Evolutionary conservation across 1,284 basidiomycete species (phyloP).

Genomic region (Sanghuangporus baumii): DNA sequence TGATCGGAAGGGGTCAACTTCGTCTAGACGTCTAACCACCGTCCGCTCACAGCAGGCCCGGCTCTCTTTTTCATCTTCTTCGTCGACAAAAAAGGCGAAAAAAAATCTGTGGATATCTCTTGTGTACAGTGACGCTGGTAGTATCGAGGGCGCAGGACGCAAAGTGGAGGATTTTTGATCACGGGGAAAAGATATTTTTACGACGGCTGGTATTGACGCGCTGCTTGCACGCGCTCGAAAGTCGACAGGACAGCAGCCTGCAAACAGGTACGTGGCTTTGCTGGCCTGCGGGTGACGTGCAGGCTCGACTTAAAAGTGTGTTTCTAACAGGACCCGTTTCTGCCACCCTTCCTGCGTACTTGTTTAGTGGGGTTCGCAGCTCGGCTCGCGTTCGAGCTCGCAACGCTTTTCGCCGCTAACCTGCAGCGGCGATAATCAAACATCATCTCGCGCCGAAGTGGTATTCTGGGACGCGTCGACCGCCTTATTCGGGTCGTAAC

Average conservation of each 20-base stretch:
- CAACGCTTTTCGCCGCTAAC: background rate
- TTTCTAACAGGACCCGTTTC: background rate
- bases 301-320: background rate
- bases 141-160: conserved; percentile 7
- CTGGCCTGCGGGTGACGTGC: background rate
- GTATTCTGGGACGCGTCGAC: background rate
- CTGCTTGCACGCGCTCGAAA: background rate
- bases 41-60: background rate
- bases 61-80: background rate
- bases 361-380: background rate
- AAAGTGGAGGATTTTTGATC: background rate
- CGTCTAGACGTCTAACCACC: background rate
- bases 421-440: background rate
- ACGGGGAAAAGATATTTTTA: background rate
- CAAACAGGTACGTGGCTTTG: background rate
- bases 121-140: background rate
- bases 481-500: conserved; percentile 7
- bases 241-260: background rate
- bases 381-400: conserved; percentile 1
- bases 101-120: background rate
- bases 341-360: background rate
- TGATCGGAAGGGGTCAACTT: background rate
- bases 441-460: background rate
- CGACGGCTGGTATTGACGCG: background rate
- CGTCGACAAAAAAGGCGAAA: background rate